Evolutionary conservation across 2,329 filamentous ascomycete genomes (phyloP), one percentile per base, ranked within the genome.

Genomic region (Ophiocordyceps camponoti-saundersi): DNA sequence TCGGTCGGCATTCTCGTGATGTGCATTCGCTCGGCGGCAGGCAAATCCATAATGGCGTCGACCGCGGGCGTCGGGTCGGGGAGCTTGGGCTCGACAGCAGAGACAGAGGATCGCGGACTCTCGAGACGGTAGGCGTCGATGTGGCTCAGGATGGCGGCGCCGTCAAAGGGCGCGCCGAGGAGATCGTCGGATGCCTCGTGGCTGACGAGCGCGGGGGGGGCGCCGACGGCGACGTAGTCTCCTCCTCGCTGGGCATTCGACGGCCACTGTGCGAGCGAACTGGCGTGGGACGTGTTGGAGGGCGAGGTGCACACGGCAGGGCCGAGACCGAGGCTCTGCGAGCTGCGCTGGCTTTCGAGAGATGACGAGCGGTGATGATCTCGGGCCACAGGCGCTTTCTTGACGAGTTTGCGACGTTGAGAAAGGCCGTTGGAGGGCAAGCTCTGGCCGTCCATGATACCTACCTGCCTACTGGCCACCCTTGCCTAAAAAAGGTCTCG

Each of bases 101-200:
- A 20, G 51, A 53, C 54, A 50, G 57, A 56, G 53, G 55, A 50
- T 50, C 53, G 58, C 51, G 58, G 58, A 53, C 59, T 58, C 51
- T 60, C 51, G 55, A 54, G 60, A 48, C 70, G 69, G 47, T 67
- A 68, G 49, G 71, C 70, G 55, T 79, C 74, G 57, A 80, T 68
- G 54, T 75, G 75, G 59, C 70, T 73, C 56, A 80, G 65, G 54
- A 80, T 79, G 53, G 72, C 71, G 48, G 69, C 72, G 55, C 75
- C 71, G 73, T 81, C 77, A 61, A 81, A 81, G 42, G 77, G 77
- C 52, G 76, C 75, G 55, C 77, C 77, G 62, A 81, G 69, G 49
- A 81, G 65, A 53, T 80, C 77, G 61, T 79, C 75, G 47, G 73
- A 69, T 11, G 67, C 52, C 47, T 58, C 56, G 49, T 48, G 53